Base-by-base conservation (phyloP, 768 basidiomycete species). In the Tremella yokohamensis region DNA sequence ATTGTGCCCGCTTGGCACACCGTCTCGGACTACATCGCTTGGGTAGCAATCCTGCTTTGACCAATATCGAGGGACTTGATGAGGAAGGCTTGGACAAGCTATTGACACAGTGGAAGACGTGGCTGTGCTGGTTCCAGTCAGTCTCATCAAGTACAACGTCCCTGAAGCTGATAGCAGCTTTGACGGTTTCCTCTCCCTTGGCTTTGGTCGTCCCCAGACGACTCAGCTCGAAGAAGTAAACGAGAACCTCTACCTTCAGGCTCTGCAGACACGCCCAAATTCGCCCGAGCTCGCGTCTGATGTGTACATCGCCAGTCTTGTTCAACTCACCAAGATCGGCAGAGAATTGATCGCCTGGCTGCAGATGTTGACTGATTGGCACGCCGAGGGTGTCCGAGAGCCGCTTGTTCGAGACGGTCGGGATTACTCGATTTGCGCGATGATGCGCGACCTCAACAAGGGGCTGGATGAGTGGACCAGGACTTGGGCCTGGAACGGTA, bases 11-110 rank as follows among this genome's bases (percentile, higher is more conserved):
- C 16, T 55, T 71, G 39, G 58, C 62, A 4, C 55, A 63, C 12
- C 52, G 69, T n/a, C 39, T 71, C 19, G 69, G 69, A 11, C 49
- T 71, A 20, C 64, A 68, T 56, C 61, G 56, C 7, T 7, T 48
- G 16, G 42, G 42, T 15, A 45, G 22, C 42, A 45, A 51, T 29
- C 49, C 25, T 34, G 29, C 29, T n/a, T 19, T 25, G 15, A 9
- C 55, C 19, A 18, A n/a, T 25, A 18, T n/a, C 39, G 49, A 42
- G 34, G 45, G 59, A 52, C 15, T 22, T 4, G 40, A 45, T 22
- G 42, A 45, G 8, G 42, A 45, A 22, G 42, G n/a, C n/a, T 49
- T 24, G 39, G 63, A 57, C 8, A 64, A 61, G 49, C 38, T 45
- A 8, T 38, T 61, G 39, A 19, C 54, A 4, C 49, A 57, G 16